Percentiles rank a stretch among this genome's conserved stretches.
phyloP scores from a whole-genome alignment of 352 stramenopile species.

The Globisporangium barbulae region DNA sequence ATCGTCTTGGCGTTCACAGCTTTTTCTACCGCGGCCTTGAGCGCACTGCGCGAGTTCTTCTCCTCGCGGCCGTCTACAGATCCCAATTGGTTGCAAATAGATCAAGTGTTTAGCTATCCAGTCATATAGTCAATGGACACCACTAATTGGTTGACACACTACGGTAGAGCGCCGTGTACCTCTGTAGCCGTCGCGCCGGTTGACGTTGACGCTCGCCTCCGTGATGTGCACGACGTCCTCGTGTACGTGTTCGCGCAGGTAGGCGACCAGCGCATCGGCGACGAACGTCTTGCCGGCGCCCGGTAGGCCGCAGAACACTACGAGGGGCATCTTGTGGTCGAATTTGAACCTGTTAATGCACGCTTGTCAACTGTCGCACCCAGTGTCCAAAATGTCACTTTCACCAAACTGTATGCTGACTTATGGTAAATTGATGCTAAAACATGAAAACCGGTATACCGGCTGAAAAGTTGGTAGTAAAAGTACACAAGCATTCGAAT shows the following conservation, averaged over 20 bases:
- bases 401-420: too few species aligned
- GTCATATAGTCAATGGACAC: neutral
- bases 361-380: too few species aligned
- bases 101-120: neutral
- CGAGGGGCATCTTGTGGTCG: slow-evolving; percentile 52
- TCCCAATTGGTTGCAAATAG: neutral
- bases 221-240: slow-evolving; percentile 59
- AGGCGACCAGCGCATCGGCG: slow-evolving; percentile 40
- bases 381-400: too few species aligned
- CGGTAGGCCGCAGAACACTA: slow-evolving; percentile 69
- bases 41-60: slow-evolving; percentile 66
- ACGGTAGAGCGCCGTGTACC: slow-evolving; percentile 24
- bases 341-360: neutral
- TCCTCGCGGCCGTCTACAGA: slow-evolving; percentile 50
- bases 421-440: too few species aligned
- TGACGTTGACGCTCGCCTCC: slow-evolving; percentile 55
- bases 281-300: slow-evolving; percentile 65
- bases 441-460: too few species aligned
- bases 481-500: too few species aligned
- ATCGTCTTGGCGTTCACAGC: slow-evolving; percentile 62
- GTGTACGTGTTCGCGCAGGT: slow-evolving; percentile 38
- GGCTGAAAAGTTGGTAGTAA: too few species aligned
- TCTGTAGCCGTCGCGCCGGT: slow-evolving; percentile 51
- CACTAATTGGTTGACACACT: neutral
- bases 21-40: slow-evolving; percentile 64